Conservation (phyloP, 2,329 filamentous ascomycete species). For the Cercospora nicotianae region DNA sequence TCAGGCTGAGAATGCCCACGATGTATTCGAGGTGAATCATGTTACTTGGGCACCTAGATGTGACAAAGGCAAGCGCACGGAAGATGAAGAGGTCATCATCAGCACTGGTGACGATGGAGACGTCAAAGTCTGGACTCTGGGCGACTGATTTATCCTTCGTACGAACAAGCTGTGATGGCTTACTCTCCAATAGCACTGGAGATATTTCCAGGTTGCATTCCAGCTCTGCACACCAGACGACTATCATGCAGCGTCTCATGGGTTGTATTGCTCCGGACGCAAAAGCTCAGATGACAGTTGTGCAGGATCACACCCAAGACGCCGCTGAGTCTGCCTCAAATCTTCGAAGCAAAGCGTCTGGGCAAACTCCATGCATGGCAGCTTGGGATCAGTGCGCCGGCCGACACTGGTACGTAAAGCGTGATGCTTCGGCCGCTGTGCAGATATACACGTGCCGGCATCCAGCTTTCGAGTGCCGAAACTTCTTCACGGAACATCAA, state of each 20-base stretch:
- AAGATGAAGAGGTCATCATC: slow-evolving; percentile 78
- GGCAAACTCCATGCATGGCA: neutral
- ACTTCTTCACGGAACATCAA: neutral
- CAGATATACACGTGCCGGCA: neutral
- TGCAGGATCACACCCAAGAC: too few relatives aligned
- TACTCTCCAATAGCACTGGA: too few relatives aligned
- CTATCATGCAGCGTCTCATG: too few relatives aligned
- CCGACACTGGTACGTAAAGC: too few relatives aligned
- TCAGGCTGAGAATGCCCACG: slow-evolving; percentile 73
- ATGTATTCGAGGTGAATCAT: slow-evolving; percentile 93
- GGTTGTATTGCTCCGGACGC: too few relatives aligned
- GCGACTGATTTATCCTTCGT: slow-evolving; percentile 22
- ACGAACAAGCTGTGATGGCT: too few relatives aligned
- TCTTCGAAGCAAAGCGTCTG: too few relatives aligned
- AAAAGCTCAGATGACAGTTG: too few relatives aligned
- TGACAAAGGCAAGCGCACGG: slow-evolving; percentile 62
- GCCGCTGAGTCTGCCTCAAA: too few relatives aligned
- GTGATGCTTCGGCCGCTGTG: too few relatives aligned
- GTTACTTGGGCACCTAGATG: slow-evolving; percentile 80
- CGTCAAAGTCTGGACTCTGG: slow-evolving; percentile 76
- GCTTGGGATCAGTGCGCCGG: neutral
- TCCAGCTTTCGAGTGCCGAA: neutral
- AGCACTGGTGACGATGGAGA: slow-evolving; percentile 91
- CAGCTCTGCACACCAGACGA: too few relatives aligned
- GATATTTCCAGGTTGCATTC: too few relatives aligned